These are phyloP conservation scores for Alternaria viburni DNA, from an alignment of 2,329 filamentous ascomycete genomes.

Conservation along the genomic window DNA sequence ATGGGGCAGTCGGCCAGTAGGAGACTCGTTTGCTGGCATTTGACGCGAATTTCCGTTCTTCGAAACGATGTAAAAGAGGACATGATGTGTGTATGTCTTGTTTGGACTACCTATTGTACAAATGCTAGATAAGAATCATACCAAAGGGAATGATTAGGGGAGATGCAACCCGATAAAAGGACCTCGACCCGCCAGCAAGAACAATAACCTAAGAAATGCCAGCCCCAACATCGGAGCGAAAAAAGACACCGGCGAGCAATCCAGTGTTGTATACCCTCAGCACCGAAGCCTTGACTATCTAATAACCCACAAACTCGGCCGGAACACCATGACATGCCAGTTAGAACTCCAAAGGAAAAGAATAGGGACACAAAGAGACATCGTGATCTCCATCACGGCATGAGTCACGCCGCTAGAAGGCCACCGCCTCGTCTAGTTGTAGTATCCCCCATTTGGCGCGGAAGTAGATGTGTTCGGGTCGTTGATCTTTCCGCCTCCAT, in stretches of 20 bases:
- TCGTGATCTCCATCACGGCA: not conserved
- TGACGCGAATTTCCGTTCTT: too few species aligned
- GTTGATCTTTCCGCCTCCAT: slow-evolving; percentile 35
- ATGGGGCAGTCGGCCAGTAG: slow-evolving; percentile 42
- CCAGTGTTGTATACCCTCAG: not conserved
- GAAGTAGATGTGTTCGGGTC: slow-evolving; percentile 39
- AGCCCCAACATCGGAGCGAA: not conserved
- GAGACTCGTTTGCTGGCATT: not conserved
- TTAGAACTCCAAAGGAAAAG: not conserved
- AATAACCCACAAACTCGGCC: too few species aligned
- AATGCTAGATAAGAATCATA: not conserved
- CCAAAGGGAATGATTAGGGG: slow-evolving; percentile 1
- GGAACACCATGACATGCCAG: not conserved
- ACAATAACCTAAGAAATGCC: not conserved
- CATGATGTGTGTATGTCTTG: not conserved
- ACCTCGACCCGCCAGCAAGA: slow-evolving; percentile 1
- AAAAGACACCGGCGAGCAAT: not conserved
- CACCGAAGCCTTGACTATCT: not conserved
- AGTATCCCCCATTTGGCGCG: slow-evolving; percentile 38
- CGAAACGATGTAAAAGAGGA: too few species aligned
- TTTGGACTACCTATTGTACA: not conserved
- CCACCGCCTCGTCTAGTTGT: slow-evolving; percentile 21
- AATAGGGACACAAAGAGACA: not conserved
- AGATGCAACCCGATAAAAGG: slow-evolving; percentile 10
- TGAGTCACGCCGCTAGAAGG: not conserved